Evolutionary conservation across 2,329 filamentous ascomycete species (phyloP).

Genomic region (Cytospora chrysosperma): DNA sequence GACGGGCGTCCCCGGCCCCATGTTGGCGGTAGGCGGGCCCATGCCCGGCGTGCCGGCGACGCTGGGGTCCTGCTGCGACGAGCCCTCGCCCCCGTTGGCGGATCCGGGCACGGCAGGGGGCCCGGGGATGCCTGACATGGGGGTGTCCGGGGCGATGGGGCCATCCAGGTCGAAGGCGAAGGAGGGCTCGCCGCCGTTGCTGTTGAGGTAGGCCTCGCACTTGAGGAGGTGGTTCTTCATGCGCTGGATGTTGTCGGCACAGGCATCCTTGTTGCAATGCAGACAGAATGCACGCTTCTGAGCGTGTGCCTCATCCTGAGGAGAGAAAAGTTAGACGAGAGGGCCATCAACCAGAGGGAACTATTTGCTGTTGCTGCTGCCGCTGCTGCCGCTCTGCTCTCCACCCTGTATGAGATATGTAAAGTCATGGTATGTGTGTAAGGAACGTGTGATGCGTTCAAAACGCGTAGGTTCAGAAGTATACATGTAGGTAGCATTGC

Average conservation of each 20-base stretch:
- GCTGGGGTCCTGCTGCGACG: constrained; percentile 6
- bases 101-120: constrained; percentile 2
- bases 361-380: not conserved
- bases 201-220: constrained; percentile 19
- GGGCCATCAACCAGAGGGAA: not conserved
- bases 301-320: constrained; percentile 21
- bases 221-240: constrained; percentile 23
- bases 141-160: constrained; percentile 11
- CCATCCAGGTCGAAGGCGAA: constrained; percentile 19
- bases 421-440: not conserved
- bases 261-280: constrained; percentile 23
- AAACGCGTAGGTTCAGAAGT: constrained; percentile 4
- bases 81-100: not conserved
- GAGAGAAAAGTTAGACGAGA: not conserved
- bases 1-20: not conserved
- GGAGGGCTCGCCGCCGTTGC: constrained; percentile 18
- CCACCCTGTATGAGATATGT: not conserved
- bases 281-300: constrained; percentile 23
- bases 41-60: constrained; percentile 8
- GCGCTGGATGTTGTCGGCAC: constrained; percentile 25
- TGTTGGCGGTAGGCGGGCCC: not conserved
- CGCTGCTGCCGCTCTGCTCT: no score
- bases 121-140: constrained; percentile 5
- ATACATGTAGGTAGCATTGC: not conserved
- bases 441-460: not conserved